Evolutionary conservation across 2,329 filamentous ascomycete species (phyloP).

Genomic region (Drechslerella stenobrocha): DNA sequence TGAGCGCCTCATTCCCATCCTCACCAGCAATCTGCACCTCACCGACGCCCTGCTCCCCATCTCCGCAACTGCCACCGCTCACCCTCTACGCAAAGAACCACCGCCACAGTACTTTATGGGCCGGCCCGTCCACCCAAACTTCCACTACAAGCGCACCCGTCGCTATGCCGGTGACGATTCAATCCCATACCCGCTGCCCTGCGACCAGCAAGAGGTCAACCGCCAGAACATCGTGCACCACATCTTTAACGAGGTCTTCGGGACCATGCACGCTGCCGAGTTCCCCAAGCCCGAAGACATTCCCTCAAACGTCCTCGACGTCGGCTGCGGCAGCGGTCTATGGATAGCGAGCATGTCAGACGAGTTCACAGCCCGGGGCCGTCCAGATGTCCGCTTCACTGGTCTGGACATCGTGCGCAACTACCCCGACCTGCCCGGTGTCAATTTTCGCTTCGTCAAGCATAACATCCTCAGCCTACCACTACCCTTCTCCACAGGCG

Average conservation of each 20-base stretch:
- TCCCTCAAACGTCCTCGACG: slow-evolving; percentile 76
- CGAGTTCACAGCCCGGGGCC: slow-evolving; percentile 50
- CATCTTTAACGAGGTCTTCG: slow-evolving; percentile 77
- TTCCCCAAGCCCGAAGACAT: slow-evolving; percentile 56
- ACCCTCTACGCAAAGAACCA: slow-evolving; percentile 11
- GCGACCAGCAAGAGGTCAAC: slow-evolving; percentile 83
- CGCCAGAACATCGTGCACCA: slow-evolving; percentile 83
- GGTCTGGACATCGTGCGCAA: slow-evolving; percentile 53
- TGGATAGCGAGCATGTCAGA: slow-evolving; percentile 69
- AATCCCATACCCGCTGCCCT: slow-evolving; percentile 79
- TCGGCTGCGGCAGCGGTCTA: slow-evolving; percentile 84
- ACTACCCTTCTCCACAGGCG: slow-evolving; percentile 74
- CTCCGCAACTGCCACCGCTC: slow-evolving; percentile 8
- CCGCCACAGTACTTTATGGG: slow-evolving; percentile 36
- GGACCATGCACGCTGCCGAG: slow-evolving; percentile 59
- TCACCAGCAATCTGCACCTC: slow-evolving; percentile 21
- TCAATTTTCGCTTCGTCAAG: slow-evolving; percentile 71
- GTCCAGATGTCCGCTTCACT: slow-evolving; percentile 51
- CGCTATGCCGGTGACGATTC: slow-evolving; percentile 75
- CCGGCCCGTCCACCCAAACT: slow-evolving; percentile 40
- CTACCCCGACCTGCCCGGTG: slow-evolving; percentile 51
- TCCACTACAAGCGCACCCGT: slow-evolving; percentile 55
- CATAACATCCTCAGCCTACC: slow-evolving; percentile 78
- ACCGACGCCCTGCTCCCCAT: slow-evolving; percentile 20
- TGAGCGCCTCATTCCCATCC: slow-evolving; percentile 36